A percentile compares a stretch with the other conserved stretches of the same genome.
Evolutionary conservation across 1,284 basidiomycete genomes (phyloP).

Genomic region (Stereum hirsutum): DNA sequence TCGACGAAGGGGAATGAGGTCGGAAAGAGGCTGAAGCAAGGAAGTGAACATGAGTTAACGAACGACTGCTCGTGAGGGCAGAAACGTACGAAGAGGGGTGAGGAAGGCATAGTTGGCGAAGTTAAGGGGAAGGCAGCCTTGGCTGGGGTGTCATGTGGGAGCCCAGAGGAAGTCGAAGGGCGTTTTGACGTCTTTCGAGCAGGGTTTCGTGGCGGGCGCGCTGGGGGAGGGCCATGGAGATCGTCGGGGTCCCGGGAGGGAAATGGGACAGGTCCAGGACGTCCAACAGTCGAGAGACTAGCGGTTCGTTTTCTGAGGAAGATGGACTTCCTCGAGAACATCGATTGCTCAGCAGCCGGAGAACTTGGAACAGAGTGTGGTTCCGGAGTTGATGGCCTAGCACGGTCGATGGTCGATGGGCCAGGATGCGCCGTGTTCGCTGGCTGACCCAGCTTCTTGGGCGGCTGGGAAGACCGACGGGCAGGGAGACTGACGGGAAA

Average conservation of each 20-base stretch:
- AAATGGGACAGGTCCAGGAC: background rate
- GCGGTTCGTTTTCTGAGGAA: constrained; percentile 7
- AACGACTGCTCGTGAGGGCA: background rate
- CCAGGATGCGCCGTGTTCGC: background rate
- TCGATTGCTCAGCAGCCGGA: background rate
- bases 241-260: background rate
- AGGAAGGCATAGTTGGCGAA: constrained; percentile 3
- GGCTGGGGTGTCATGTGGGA: background rate
- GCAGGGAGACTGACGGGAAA: constrained; percentile 8
- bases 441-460: background rate
- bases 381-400: too few species aligned
- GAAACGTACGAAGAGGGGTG: constrained; percentile 8
- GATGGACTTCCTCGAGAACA: background rate
- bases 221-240: background rate
- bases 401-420: too few species aligned
- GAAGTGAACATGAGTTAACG: background rate
- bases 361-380: too few species aligned
- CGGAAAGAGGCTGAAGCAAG: background rate
- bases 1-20: background rate
- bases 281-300: constrained; percentile 4
- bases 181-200: constrained; percentile 2
- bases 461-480: constrained; percentile 1
- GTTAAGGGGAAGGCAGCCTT: constrained; percentile 3
- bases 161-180: constrained; percentile 7
- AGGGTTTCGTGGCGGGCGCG: constrained; percentile 6